These are phyloP conservation scores for Penicillium paneum DNA, from an alignment of 2,329 filamentous ascomycete species.

Conservation along the genomic window DNA sequence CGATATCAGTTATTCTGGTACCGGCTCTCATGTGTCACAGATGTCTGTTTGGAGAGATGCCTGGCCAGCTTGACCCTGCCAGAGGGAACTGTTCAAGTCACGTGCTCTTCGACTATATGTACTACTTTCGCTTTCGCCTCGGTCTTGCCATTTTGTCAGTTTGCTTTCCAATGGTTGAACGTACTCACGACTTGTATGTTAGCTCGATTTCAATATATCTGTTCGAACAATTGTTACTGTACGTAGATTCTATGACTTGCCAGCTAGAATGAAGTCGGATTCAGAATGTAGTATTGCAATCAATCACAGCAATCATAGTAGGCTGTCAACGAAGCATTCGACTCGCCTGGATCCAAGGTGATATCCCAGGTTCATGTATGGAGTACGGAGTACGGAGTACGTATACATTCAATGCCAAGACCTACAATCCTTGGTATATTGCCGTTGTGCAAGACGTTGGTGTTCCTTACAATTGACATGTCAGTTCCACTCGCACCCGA, in stretches of 20 bases:
- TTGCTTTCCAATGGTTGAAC: conserved; percentile 15
- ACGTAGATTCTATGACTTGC: not conserved
- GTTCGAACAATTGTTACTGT: not conserved
- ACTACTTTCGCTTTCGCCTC: conserved; percentile 47
- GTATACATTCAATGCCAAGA: not conserved
- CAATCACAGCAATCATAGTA: not conserved
- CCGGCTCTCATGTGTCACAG: not conserved
- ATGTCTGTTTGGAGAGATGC: not conserved
- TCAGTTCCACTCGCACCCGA: not conserved
- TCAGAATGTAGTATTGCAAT: not conserved
- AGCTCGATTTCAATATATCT: conserved; percentile 11
- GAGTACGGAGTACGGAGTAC: too few relatives aligned
- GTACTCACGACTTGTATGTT: conserved; percentile 24
- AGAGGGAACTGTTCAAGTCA: not conserved
- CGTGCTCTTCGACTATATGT: not conserved
- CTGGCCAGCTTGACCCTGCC: not conserved
- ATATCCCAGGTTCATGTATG: not conserved
- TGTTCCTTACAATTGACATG: not conserved
- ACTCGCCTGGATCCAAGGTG: not conserved
- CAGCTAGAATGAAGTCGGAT: not conserved
- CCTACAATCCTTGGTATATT: not conserved
- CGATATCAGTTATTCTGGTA: not conserved
- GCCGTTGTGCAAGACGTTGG: not conserved
- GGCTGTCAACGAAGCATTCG: too few relatives aligned
- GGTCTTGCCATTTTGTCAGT: conserved; percentile 2